phyloP scores from a whole-genome alignment of 176 grass and related monocot genomes.

The Lolium rigidum region DNA sequence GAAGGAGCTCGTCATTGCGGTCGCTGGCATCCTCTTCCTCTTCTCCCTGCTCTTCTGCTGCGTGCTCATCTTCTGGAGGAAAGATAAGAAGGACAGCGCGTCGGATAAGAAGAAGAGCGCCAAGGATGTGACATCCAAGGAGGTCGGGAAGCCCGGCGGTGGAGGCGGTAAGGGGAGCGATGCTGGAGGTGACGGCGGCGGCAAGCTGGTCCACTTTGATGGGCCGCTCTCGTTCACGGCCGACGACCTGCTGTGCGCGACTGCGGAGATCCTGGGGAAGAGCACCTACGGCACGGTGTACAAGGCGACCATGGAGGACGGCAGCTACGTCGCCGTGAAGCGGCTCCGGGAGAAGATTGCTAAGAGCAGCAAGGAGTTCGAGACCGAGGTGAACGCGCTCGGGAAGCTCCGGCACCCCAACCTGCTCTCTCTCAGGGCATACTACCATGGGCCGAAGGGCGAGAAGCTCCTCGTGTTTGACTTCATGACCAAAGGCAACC shows the following conservation, averaged over 20 bases:
- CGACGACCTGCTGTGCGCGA: slow-evolving; percentile 92
- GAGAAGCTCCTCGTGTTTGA: slow-evolving; percentile 99
- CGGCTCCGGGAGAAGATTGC: slow-evolving; percentile 88
- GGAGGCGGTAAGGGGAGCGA: slow-evolving; percentile 30
- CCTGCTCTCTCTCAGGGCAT: slow-evolving; percentile 78
- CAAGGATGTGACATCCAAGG: slow-evolving; percentile 37
- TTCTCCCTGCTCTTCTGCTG: slow-evolving; percentile 79
- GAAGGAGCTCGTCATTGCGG: slow-evolving; percentile 72
- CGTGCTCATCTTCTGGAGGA: slow-evolving; percentile 65
- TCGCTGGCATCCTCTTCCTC: slow-evolving; percentile 61
- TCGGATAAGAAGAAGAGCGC: slow-evolving; percentile 49
- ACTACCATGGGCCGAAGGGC: slow-evolving; percentile 89
- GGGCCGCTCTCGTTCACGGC: slow-evolving; percentile 76
- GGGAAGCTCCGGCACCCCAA: slow-evolving; percentile 85
- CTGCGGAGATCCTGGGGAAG: slow-evolving; percentile 97
- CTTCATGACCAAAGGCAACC: slow-evolving; percentile 92
- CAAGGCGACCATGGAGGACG: slow-evolving; percentile 90
- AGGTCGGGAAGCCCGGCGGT: slow-evolving; percentile 47
- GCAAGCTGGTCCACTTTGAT: slow-evolving; percentile 89
- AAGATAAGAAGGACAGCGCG: slow-evolving; percentile 47
- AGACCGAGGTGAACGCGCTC: slow-evolving; percentile 70
- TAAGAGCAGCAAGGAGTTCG: slow-evolving; percentile 94
- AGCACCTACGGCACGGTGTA: slow-evolving; percentile 97
- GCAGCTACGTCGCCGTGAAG: slow-evolving; percentile 90
- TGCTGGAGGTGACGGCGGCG: slow-evolving; percentile 59